A percentile compares a stretch with the other conserved stretches of the same genome.
Evolutionary conservation across 805 yeast genomes (phyloP).

Genomic region (Ogataea siamensis): DNA sequence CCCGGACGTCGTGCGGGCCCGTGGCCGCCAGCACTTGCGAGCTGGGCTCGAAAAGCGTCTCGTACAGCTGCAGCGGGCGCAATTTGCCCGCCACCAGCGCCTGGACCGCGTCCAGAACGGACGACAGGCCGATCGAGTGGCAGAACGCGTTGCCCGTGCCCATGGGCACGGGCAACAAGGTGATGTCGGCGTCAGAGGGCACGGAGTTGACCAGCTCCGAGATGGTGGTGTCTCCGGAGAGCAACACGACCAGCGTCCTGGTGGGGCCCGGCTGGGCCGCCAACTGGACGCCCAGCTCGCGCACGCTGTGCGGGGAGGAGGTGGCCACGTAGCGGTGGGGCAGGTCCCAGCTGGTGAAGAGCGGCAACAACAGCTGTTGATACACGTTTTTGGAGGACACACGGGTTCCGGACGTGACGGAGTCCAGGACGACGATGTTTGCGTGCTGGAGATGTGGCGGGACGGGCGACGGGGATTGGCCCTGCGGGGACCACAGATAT

Average conservation of each 20-base stretch:
- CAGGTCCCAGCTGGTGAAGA: slow-evolving; percentile 42
- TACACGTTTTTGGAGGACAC: slow-evolving; percentile 39
- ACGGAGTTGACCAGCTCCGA: slow-evolving; percentile 65
- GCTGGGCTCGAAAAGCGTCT: slow-evolving; percentile 41
- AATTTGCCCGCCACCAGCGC: slow-evolving; percentile 32
- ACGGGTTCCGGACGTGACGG: slow-evolving; percentile 49
- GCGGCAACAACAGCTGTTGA: slow-evolving; percentile 42
- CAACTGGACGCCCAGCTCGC: slow-evolving; percentile 42
- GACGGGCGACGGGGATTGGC: background rate
- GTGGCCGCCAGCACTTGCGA: slow-evolving; percentile 14
- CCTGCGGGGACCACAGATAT: slow-evolving; percentile 3
- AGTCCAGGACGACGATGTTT: slow-evolving; percentile 40
- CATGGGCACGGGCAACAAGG: slow-evolving; percentile 53
- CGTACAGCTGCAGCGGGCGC: slow-evolving; percentile 42
- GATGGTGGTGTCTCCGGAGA: slow-evolving; percentile 87
- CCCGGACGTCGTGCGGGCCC: background rate
- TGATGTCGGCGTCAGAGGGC: slow-evolving; percentile 2
- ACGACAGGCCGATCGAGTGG: slow-evolving; percentile 51
- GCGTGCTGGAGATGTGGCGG: slow-evolving; percentile 2
- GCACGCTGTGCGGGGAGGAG: slow-evolving; percentile 36
- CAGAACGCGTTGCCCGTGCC: slow-evolving; percentile 89
- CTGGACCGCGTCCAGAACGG: slow-evolving; percentile 33
- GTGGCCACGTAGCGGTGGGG: slow-evolving; percentile 41
- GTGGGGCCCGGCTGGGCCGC: slow-evolving; percentile 14
- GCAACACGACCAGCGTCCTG: slow-evolving; percentile 48